Base-by-base conservation (phyloP, 2,329 filamentous ascomycete species). In the Madurella fahalii region DNA sequence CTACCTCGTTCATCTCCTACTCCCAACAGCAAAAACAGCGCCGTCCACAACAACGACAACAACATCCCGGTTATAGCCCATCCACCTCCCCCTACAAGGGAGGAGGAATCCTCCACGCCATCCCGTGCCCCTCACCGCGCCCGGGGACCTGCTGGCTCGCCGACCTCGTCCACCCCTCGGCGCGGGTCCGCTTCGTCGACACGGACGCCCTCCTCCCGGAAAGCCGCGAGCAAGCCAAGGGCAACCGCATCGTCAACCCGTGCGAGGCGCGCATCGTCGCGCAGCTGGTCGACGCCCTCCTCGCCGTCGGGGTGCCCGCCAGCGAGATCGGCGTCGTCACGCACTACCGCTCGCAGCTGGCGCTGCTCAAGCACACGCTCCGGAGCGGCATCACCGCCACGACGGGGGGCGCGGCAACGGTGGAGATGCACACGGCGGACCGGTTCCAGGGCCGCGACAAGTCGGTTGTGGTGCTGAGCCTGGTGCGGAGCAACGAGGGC, bases 391-490 rank as follows among this genome's bases (percentile, higher is more conserved):
- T 78, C 62, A 15, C 9, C 18, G 17, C 18, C 13, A 5, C 16
- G 11, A 15, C 20, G 15, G 13, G 9, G 9, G 4, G 18, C 15
- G 11, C 30, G 73, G 77, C 0, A 62, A 34, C 17, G 0, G 84
- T 99, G 1, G 94, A 99, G 71, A 91, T 97, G 80, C 91, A 99
- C 71, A 97, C 94, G 0, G 92, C 94, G 2, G 94, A 99, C 72
- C 90, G 93, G 43, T 99, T 96, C 71, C 94, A 99, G 69, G 94
- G 94, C 7, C 83, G 94, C 9, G 94, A 99, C 72, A 99, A 99
- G 68, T 91, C 96, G 66, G 86, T 95, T 2, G 82, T 97, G 0
- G 83, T 99, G 13, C 80, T 99, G 9, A 90, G 84, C 52, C 85
- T 95, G 31, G 94, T 97, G 13, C 83, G 94, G 31, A 93, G 85